Conservation (phyloP, 495 filamentous ascomycete species). For the Trichoderma orchidacearum region DNA sequence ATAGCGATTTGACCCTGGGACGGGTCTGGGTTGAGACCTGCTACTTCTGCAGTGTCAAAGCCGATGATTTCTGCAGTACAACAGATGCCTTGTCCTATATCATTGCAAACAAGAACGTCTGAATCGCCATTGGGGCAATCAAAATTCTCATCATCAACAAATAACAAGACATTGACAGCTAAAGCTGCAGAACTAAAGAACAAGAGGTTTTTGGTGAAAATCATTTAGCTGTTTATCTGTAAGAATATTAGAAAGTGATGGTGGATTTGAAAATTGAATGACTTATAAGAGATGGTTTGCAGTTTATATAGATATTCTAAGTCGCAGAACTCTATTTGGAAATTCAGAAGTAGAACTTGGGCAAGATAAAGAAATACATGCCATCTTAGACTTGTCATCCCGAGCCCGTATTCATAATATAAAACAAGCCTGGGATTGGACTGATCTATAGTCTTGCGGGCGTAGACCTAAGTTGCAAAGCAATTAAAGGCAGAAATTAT, state of each 20-base stretch:
- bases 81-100: neutral
- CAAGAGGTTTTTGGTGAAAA: neutral
- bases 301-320: too few species aligned
- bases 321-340: too few species aligned
- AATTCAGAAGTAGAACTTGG: too few species aligned
- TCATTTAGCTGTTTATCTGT: neutral
- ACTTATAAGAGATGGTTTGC: too few species aligned
- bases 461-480: too few species aligned
- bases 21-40: neutral
- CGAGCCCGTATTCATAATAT: too few species aligned
- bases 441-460: too few species aligned
- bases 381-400: too few species aligned
- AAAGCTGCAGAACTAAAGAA: neutral
- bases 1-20: neutral
- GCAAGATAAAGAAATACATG: too few species aligned
- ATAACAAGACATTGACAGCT: neutral
- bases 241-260: neutral
- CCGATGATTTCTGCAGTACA: neutral
- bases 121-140: neutral
- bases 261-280: too few species aligned
- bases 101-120: neutral
- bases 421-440: too few species aligned
- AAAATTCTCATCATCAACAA: neutral
- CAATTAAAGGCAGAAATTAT: too few species aligned
- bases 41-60: neutral